Evolutionary conservation across 345 rosid species (phyloP).

Genomic region (Arabis hirsuta): DNA sequence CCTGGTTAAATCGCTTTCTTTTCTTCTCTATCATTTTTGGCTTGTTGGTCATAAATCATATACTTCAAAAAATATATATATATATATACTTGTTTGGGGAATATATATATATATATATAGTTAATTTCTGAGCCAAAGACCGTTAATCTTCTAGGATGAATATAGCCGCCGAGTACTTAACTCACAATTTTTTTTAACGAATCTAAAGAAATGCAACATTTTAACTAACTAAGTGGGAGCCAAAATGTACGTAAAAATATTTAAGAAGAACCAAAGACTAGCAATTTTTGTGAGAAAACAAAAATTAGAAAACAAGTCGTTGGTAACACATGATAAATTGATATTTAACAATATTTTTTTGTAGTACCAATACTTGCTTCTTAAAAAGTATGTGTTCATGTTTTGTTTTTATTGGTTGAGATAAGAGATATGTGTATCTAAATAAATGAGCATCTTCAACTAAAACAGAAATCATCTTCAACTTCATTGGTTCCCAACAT

Average conservation of each 20-base stretch:
- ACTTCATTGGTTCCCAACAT: constrained; percentile 25
- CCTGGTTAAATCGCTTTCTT: constrained; percentile 28
- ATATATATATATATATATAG: background rate
- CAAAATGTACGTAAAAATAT: too few relatives aligned
- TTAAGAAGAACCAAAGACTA: too few relatives aligned
- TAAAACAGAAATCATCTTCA: background rate
- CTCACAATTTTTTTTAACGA: too few relatives aligned
- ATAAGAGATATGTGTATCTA: background rate
- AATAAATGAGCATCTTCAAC: background rate
- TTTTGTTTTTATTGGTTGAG: background rate
- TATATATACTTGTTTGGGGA: background rate
- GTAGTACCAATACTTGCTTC: background rate
- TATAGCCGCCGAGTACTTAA: too few relatives aligned
- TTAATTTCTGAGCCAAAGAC: too few relatives aligned
- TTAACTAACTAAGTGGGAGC: too few relatives aligned
- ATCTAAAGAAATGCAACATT: too few relatives aligned
- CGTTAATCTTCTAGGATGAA: too few relatives aligned
- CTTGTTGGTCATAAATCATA: constrained; percentile 25
- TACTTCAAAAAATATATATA: background rate
- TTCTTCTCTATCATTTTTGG: constrained; percentile 21
- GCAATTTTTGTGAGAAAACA: too few relatives aligned
- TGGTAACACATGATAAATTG: background rate
- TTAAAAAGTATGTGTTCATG: background rate
- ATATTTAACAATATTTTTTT: background rate
- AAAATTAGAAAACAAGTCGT: background rate